Evolutionary conservation across 2,329 filamentous ascomycete species (phyloP).

Genomic region (Microsporum ferrugineum): DNA sequence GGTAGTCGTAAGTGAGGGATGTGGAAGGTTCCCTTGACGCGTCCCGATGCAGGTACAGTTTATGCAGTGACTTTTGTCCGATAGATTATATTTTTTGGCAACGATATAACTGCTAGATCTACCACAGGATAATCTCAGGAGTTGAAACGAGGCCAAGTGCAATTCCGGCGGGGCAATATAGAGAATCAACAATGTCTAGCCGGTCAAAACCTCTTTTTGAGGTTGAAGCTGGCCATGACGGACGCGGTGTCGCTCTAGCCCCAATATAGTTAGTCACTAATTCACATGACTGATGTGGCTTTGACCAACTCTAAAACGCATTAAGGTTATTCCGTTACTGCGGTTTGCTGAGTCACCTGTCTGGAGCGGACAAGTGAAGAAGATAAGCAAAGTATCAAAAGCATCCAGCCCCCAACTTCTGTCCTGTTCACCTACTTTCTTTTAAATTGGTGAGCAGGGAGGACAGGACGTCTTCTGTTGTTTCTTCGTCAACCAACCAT

Average conservation of each 20-base stretch:
- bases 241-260: not conserved
- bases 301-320: not conserved
- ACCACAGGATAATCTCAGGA: not conserved
- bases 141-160: not conserved
- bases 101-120: not conserved
- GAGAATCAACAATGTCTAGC: not conserved
- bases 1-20: not conserved
- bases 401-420: not conserved
- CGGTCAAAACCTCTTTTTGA: conserved; percentile 1
- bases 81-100: not conserved
- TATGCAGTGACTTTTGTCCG: not conserved
- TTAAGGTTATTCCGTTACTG: not conserved
- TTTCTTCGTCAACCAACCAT: not conserved
- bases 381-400: not conserved
- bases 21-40: not conserved
- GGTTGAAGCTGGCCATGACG: conserved; percentile 5
- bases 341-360: not conserved
- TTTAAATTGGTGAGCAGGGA: not conserved
- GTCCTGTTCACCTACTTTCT: not conserved
- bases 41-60: not conserved
- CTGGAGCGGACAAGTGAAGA: not conserved
- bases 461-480: not conserved
- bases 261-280: not conserved
- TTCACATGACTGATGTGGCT: not conserved
- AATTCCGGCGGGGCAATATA: not conserved